phyloP scores from a whole-genome alignment of 2,329 filamentous ascomycete genomes.

The Cyphellophora europaea region DNA sequence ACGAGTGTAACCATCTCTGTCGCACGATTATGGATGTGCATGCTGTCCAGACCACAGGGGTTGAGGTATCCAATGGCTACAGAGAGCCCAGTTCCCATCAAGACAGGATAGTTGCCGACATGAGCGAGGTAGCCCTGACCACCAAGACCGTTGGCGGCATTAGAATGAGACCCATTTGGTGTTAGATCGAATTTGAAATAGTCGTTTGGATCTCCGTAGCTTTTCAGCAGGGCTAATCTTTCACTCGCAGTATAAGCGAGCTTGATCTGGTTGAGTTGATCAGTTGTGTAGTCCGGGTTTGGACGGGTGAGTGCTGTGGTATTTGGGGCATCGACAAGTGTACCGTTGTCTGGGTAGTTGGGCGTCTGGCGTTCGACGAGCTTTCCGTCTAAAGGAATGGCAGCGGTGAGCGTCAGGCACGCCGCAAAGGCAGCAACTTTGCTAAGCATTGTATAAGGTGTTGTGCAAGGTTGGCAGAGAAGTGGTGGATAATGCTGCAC shows the following conservation, averaged over 20 bases:
- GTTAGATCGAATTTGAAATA: constrained; percentile 10
- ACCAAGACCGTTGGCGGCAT: constrained; percentile 8
- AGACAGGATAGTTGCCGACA: constrained; percentile 48
- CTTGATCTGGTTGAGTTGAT: constrained; percentile 26
- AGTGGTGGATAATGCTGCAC: no score
- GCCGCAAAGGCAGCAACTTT: constrained; percentile 4
- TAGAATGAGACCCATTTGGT: constrained; percentile 8
- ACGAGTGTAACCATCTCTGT: constrained; percentile 46
- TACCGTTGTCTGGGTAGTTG: constrained; percentile 9
- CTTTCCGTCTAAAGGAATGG: constrained; percentile 3
- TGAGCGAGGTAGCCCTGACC: constrained; percentile 31
- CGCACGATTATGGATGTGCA: constrained; percentile 46
- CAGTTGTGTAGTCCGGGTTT: constrained; percentile 5
- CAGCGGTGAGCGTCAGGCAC: constrained; percentile 4
- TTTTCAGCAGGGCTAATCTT: constrained; percentile 5
- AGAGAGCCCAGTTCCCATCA: constrained; percentile 41
- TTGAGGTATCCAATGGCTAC: constrained; percentile 45
- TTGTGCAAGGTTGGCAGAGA: no score
- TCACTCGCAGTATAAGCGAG: constrained; percentile 6
- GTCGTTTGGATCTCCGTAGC: constrained; percentile 8
- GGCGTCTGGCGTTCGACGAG: constrained; percentile 5
- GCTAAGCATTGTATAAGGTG: constrained; percentile 1
- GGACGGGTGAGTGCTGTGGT: constrained; percentile 4
- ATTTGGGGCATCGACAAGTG: constrained; percentile 5
- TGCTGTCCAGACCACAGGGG: constrained; percentile 48